Evolutionary conservation across 352 stramenopile genomes (phyloP).

Genomic region (Halophytophthora batemanensis): DNA sequence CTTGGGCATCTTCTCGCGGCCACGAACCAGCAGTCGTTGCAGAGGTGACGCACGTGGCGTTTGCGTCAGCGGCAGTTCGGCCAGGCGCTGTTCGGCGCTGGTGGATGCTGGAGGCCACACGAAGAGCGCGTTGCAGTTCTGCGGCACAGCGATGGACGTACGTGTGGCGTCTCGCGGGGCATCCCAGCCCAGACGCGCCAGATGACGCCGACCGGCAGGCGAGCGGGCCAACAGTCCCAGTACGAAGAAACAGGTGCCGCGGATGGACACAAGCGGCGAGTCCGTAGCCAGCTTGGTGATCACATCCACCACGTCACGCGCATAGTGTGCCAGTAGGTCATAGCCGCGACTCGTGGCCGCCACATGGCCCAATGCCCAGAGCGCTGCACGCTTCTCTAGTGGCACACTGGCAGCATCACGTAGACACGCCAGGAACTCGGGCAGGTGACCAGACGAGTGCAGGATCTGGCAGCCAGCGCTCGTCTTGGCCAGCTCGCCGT

Average conservation of each 20-base stretch:
- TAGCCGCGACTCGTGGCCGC: slow-evolving; percentile 75
- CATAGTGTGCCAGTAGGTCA: slow-evolving; percentile 77
- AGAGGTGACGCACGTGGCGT: slow-evolving; percentile 51
- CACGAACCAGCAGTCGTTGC: slow-evolving; percentile 48
- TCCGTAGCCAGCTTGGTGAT: slow-evolving; percentile 86
- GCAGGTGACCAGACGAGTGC: slow-evolving; percentile 73
- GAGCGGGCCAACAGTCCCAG: slow-evolving; percentile 75
- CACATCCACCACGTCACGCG: slow-evolving; percentile 78
- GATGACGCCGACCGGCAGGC: slow-evolving; percentile 48
- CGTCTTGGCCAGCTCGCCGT: slow-evolving; percentile 85
- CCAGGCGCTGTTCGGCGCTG: slow-evolving; percentile 8
- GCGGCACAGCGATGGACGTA: slow-evolving; percentile 74
- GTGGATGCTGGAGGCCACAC: slow-evolving; percentile 56
- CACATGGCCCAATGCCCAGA: slow-evolving; percentile 85
- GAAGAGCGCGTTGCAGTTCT: slow-evolving; percentile 80
- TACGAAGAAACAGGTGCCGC: slow-evolving; percentile 86
- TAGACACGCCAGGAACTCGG: slow-evolving; percentile 80
- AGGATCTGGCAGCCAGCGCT: slow-evolving; percentile 79
- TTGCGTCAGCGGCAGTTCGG: slow-evolving; percentile 42
- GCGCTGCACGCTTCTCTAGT: slow-evolving; percentile 78
- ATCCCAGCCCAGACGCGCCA: slow-evolving; percentile 79
- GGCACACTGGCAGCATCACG: slow-evolving; percentile 79
- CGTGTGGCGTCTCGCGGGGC: slow-evolving; percentile 61
- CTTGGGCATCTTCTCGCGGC: slow-evolving; percentile 57
- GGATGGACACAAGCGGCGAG: slow-evolving; percentile 79